These are phyloP conservation scores for Powellomyces hirtus DNA, from an alignment of 192 early-diverging fungal species.

Conservation along the genomic window DNA sequence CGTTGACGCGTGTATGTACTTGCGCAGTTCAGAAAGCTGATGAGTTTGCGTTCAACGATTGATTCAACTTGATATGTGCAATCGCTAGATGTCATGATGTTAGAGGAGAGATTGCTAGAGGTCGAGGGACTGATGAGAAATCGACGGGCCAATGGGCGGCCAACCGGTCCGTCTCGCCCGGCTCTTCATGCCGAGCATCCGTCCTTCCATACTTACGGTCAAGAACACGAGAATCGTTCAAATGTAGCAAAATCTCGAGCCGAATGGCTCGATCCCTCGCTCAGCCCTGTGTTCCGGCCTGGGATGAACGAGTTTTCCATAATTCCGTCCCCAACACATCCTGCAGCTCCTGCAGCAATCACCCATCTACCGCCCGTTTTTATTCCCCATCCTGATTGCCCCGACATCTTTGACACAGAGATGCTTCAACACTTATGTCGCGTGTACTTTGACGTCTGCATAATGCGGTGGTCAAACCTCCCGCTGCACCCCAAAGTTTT, in stretches of 20 bases:
- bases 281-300: not conserved
- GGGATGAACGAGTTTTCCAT: not conserved
- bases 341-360: not conserved
- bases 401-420: not conserved
- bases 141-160: not conserved
- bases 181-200: too few relatives aligned
- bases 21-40: not conserved
- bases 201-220: too few relatives aligned
- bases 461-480: constrained; percentile 9
- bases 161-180: not conserved
- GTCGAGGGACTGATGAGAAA: constrained; percentile 1
- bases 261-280: not conserved
- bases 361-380: not conserved
- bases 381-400: not conserved
- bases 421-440: not conserved
- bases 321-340: not conserved
- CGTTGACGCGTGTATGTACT: constrained; percentile 17
- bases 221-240: too few relatives aligned
- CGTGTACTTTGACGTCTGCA: constrained; percentile 7
- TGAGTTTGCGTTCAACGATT: not conserved
- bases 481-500: constrained; percentile 5
- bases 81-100: constrained; percentile 19
- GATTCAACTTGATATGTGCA: not conserved
- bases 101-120: constrained; percentile 18
- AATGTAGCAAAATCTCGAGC: too few relatives aligned